Evolutionary conservation across 768 basidiomycete genomes (phyloP).

Genomic region (Tulasnella sp.): DNA sequence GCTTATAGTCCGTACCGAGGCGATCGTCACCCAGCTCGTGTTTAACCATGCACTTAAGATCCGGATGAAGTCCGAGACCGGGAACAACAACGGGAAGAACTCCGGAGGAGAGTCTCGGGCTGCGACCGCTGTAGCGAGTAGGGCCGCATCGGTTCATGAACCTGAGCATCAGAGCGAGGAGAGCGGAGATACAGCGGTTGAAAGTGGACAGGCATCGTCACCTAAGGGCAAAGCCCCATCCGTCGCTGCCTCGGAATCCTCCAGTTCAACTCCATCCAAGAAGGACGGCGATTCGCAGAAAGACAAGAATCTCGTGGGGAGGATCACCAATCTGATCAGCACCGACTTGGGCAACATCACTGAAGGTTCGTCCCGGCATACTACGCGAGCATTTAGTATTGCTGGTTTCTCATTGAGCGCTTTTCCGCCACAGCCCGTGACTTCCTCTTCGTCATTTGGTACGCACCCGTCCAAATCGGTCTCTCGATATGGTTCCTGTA

Average conservation of each 20-base stretch:
- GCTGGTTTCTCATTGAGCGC: not conserved
- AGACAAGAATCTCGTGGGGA: constrained; percentile 48
- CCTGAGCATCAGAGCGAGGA: not conserved
- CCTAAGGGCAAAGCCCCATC: not conserved
- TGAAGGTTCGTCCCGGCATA: constrained; percentile 22
- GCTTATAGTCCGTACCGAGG: constrained; percentile 38
- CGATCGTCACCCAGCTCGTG: constrained; percentile 49
- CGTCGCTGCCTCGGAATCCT: not conserved
- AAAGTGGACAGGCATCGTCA: not conserved
- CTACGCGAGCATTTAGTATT: not conserved
- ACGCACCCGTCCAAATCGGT: constrained; percentile 31
- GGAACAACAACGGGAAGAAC: constrained; percentile 14
- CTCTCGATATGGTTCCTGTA: constrained; percentile 35
- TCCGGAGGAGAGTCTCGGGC: not conserved
- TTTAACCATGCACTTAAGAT: constrained; percentile 76
- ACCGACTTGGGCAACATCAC: constrained; percentile 41
- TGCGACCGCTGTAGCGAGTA: constrained; percentile 20
- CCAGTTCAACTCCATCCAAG: not conserved
- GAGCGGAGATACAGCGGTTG: not conserved
- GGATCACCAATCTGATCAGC: constrained; percentile 65
- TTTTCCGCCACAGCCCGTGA: constrained; percentile 20
- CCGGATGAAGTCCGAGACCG: constrained; percentile 35
- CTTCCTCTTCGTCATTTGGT: constrained; percentile 27
- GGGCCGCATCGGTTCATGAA: constrained; percentile 11
- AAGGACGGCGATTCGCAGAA: constrained; percentile 16